These are phyloP conservation scores for Wallacemonas sp. DNA, from an alignment of 208 protist genomes.

Conservation along the genomic window DNA sequence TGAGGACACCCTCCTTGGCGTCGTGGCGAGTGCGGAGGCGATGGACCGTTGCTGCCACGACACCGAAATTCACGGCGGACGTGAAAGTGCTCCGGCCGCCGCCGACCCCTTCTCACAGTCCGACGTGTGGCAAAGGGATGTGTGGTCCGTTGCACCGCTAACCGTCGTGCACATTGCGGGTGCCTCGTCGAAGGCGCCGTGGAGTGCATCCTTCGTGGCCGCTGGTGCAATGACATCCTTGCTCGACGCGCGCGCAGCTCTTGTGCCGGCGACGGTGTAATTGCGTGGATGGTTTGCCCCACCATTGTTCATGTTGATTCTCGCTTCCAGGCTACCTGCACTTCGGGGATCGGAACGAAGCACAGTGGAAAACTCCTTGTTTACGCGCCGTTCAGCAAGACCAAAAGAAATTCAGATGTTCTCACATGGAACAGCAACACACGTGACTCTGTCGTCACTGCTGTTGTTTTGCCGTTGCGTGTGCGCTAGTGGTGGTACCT, in stretches of 20 bases:
- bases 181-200: background rate
- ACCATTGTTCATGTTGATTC: too few relatives aligned
- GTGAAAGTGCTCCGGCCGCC: background rate
- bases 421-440: too few relatives aligned
- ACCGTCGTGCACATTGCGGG: background rate
- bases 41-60: background rate
- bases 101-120: background rate
- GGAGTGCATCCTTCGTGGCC: constrained; percentile 1
- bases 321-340: too few relatives aligned
- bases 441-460: too few relatives aligned
- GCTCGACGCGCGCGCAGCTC: background rate
- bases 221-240: background rate
- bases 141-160: constrained; percentile 7
- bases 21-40: background rate
- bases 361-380: too few relatives aligned
- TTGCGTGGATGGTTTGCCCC: too few relatives aligned
- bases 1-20: background rate
- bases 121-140: background rate
- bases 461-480: too few relatives aligned
- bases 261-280: too few relatives aligned
- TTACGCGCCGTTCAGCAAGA: too few relatives aligned
- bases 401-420: too few relatives aligned
- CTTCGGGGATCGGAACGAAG: too few relatives aligned
- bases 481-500: too few relatives aligned
- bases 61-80: background rate